These are phyloP conservation scores for Aspergillus alliaceus DNA, from an alignment of 2,329 filamentous ascomycete species.

Conservation along the genomic window DNA sequence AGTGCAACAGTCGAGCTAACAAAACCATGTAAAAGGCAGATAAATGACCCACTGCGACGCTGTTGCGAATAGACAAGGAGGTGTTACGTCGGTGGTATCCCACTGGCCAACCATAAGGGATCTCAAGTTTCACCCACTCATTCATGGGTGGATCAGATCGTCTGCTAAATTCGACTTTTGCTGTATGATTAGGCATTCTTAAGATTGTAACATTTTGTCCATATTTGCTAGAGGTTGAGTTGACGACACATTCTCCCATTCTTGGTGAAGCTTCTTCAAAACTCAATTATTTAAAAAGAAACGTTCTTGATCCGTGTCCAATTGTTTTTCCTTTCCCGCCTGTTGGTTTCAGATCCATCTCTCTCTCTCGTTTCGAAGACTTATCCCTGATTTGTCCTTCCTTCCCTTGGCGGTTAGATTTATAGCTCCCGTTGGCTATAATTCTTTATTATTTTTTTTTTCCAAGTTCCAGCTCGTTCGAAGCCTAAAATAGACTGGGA, in stretches of 20 bases:
- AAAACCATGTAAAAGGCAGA: conserved; percentile 2
- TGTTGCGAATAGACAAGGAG: conserved; percentile 19
- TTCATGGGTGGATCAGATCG: conserved; percentile 18
- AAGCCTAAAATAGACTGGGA: neutral
- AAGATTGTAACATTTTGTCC: neutral
- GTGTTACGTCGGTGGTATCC: conserved; percentile 17
- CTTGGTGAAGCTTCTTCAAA: neutral
- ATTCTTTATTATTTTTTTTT: neutral
- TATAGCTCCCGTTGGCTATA: no score
- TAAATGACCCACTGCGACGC: conserved; percentile 11
- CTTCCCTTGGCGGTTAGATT: no score
- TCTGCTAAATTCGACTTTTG: conserved; percentile 17
- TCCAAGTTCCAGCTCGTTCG: neutral
- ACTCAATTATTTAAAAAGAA: neutral
- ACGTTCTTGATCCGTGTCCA: neutral
- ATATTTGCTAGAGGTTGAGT: neutral
- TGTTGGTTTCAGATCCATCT: no score
- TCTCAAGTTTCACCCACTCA: conserved; percentile 19
- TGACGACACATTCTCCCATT: neutral
- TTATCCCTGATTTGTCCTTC: neutral
- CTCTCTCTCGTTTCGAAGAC: no score
- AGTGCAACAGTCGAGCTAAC: neutral
- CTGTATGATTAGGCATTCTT: neutral
- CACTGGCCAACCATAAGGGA: conserved; percentile 12
- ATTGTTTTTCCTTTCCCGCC: neutral